Conservation (phyloP, 352 stramenopile genomes). For the Albugo candida region DNA sequence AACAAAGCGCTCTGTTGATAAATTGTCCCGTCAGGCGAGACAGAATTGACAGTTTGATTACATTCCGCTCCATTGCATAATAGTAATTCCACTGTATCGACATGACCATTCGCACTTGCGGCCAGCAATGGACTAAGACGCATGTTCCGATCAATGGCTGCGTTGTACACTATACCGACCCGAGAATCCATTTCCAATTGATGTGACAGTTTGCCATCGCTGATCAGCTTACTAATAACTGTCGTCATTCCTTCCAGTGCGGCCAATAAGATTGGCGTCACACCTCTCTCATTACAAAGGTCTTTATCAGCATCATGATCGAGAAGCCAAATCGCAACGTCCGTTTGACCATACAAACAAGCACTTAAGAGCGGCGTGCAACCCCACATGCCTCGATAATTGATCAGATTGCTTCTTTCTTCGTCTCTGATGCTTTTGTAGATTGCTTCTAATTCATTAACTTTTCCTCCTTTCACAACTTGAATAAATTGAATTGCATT, state of each 20-base stretch:
- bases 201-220: neutral
- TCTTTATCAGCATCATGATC: slow-evolving; percentile 17
- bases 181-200: slow-evolving; percentile 14
- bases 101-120: slow-evolving; percentile 55
- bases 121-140: slow-evolving; percentile 32
- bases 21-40: slow-evolving; percentile 1
- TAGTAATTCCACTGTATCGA: slow-evolving; percentile 24
- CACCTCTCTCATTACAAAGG: slow-evolving; percentile 40
- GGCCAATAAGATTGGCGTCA: slow-evolving; percentile 47
- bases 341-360: slow-evolving; percentile 35
- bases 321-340: slow-evolving; percentile 37
- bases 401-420: slow-evolving; percentile 12
- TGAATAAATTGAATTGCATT: too few species aligned
- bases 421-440: too few species aligned
- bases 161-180: slow-evolving; percentile 59
- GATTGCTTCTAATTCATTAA: too few species aligned
- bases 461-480: too few species aligned
- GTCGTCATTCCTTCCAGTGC: slow-evolving; percentile 38
- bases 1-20: slow-evolving; percentile 7
- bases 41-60: slow-evolving; percentile 5
- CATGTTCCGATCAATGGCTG: slow-evolving; percentile 31
- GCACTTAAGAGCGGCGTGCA: slow-evolving; percentile 64
- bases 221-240: slow-evolving; percentile 23
- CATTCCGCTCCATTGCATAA: slow-evolving; percentile 14
- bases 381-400: slow-evolving; percentile 67